Conservation (phyloP, 1,139 yeast genomes). For the Citeromyces hawaiiensis region DNA sequence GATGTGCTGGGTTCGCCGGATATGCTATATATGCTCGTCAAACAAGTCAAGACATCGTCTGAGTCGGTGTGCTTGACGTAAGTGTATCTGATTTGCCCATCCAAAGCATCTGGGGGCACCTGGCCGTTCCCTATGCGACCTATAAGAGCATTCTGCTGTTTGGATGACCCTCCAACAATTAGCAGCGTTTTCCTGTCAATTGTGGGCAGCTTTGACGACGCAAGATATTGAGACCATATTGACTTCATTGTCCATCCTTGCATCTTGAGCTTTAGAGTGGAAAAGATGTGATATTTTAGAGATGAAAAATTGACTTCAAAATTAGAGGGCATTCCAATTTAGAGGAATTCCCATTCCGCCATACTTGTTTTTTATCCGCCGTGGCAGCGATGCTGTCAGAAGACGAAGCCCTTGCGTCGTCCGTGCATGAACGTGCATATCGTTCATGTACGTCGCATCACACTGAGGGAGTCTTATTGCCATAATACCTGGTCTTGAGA, state of each 20-base stretch:
- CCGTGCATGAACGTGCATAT: too few relatives aligned
- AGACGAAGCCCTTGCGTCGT: too few relatives aligned
- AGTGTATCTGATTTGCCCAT: slow-evolving; percentile 20
- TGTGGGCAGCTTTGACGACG: neutral
- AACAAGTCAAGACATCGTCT: slow-evolving; percentile 9
- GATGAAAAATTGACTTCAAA: too few relatives aligned
- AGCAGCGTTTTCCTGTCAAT: slow-evolving; percentile 4
- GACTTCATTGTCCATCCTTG: neutral
- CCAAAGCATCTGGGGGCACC: slow-evolving; percentile 10
- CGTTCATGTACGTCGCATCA: too few relatives aligned
- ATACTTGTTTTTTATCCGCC: too few relatives aligned
- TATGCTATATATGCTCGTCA: slow-evolving; percentile 1
- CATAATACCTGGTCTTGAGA: too few relatives aligned
- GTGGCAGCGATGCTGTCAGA: too few relatives aligned
- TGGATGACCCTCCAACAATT: slow-evolving; percentile 3
- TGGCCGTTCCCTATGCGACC: neutral
- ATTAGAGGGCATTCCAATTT: too few relatives aligned
- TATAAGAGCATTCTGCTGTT: slow-evolving; percentile 2
- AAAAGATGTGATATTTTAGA: too few relatives aligned
- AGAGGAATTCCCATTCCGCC: too few relatives aligned
- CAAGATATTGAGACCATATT: neutral
- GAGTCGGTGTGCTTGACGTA: slow-evolving; percentile 18
- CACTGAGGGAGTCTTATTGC: too few relatives aligned
- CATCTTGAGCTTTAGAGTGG: too few relatives aligned
- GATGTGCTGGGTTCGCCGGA: neutral